These are phyloP conservation scores for Stygiomarasmius scandens DNA, from an alignment of 1,284 basidiomycete species.

Conservation along the genomic window DNA sequence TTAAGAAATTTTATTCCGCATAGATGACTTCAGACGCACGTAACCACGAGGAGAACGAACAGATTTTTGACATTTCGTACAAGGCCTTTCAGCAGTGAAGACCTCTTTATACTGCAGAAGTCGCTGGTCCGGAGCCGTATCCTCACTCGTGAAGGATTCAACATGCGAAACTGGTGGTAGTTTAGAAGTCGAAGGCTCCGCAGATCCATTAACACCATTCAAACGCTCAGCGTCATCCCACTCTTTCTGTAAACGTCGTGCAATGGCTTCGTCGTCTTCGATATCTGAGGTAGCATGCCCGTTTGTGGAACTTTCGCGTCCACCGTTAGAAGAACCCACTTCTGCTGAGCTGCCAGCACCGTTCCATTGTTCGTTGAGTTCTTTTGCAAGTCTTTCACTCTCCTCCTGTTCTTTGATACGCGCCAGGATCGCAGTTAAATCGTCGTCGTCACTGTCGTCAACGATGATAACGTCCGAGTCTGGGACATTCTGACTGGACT, in stretches of 20 bases:
- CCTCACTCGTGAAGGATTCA: background rate
- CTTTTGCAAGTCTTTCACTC: constrained; percentile 41
- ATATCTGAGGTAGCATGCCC: constrained; percentile 6
- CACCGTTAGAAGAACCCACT: too few species aligned
- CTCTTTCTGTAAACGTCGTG: constrained; percentile 41
- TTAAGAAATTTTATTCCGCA: constrained; percentile 1
- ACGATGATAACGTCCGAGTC: constrained; percentile 8
- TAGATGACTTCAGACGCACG: constrained; percentile 29
- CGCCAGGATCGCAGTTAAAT: constrained; percentile 40
- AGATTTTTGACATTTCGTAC: constrained; percentile 37
- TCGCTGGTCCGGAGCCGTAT: constrained; percentile 31
- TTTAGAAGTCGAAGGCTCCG: background rate
- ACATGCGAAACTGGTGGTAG: too few species aligned
- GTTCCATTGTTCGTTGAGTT: constrained; percentile 36
- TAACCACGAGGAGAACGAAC: constrained; percentile 41
- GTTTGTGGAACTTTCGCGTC: background rate
- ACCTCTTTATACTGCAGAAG: constrained; percentile 33
- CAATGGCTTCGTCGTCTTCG: constrained; percentile 40
- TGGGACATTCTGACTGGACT: background rate
- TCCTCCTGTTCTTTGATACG: constrained; percentile 46
- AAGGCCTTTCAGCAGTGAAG: constrained; percentile 35
- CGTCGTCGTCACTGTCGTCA: constrained; percentile 41
- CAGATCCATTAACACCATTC: background rate
- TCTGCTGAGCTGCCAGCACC: constrained; percentile 15
- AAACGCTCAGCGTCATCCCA: constrained; percentile 29